Conservation (phyloP, 169 alveolate species). For the Cytauxzoon felis region DNA sequence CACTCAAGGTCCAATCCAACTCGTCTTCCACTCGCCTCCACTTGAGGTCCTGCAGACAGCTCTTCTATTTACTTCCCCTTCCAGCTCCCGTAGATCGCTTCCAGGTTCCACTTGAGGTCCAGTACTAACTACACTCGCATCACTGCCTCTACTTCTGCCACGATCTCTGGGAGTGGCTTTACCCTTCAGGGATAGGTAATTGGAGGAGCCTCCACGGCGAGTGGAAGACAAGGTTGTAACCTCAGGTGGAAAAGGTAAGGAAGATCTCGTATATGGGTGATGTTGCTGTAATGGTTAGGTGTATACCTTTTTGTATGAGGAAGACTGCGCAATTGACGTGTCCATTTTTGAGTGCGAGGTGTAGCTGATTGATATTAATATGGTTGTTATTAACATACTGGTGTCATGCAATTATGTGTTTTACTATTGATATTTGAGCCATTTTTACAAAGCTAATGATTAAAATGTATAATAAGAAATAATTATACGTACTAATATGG, state of each 20-base stretch:
- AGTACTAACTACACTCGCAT: no score
- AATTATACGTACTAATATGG: neutral
- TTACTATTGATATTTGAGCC: constrained; percentile 40
- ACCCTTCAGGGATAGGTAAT: no score
- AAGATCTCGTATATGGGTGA: no score
- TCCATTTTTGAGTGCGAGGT: constrained; percentile 46
- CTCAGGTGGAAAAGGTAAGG: no score
- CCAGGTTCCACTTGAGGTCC: no score
- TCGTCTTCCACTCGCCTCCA: neutral
- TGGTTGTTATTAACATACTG: constrained; percentile 12
- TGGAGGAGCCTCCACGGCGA: no score
- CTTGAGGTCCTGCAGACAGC: no score
- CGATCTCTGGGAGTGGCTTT: no score
- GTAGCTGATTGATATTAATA: constrained; percentile 24
- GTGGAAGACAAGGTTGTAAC: no score
- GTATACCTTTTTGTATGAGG: constrained; percentile 30
- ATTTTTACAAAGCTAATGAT: constrained; percentile 2
- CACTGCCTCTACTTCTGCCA: no score
- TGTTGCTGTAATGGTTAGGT: neutral
- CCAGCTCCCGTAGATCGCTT: no score
- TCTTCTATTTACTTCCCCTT: no score
- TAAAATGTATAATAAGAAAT: neutral
- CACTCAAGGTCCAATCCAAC: neutral
- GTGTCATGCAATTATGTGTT: constrained; percentile 55
- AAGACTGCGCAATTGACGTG: constrained; percentile 33